Base-by-base conservation (phyloP, 169 alveolate species). In the Cryptosporidium ubiquitum region DNA sequence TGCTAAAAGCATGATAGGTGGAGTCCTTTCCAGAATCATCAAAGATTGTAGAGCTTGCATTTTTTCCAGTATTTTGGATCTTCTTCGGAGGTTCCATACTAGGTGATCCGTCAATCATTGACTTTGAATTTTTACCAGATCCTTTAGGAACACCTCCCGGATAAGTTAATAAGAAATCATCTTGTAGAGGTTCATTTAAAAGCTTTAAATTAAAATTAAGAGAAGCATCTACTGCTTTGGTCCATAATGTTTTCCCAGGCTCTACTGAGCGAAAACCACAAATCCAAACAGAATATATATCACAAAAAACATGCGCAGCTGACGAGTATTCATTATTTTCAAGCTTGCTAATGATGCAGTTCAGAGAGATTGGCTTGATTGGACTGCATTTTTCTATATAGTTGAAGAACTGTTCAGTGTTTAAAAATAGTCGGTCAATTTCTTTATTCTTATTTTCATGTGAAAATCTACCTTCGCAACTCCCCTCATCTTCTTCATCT, bases 211-310 rank as follows among this genome's bases (percentile, higher is more conserved):
- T 79, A 64, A 79, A 40, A 33, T 79, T 79, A 26, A 79, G 51
- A 5, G 79, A 58, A 5, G 89, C 89, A 18, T 79, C 89, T 9
- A 79, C 66, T 10, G 89, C 58, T 64, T 79, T 79, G 10, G 68
- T 61, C 89, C 89, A 79, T 18, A 79, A 23, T 26, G 51, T 3
- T 33, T 69, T 47, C 20, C 89, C 89, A 16, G 89, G 89, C 16
- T 64, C 68, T 10, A 40, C 64, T 29, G 89, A 29, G 7, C 89
- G 73, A 39, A 79, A 79, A 6, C 61, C 89, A 40, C 89, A 79
- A 44, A 79, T 79, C 89, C 89, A 79, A 29, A 79, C 75, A 18
- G 89, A 79, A 49, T 79, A 79, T 26, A 79, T 44, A 49, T 79
- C 89, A 51, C 40, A 58, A 64, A 79, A 79, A 0, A 79, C 89